Evolutionary conservation across 208 protist genomes (phyloP).

Genomic region (Leishmania tarentolae): DNA sequence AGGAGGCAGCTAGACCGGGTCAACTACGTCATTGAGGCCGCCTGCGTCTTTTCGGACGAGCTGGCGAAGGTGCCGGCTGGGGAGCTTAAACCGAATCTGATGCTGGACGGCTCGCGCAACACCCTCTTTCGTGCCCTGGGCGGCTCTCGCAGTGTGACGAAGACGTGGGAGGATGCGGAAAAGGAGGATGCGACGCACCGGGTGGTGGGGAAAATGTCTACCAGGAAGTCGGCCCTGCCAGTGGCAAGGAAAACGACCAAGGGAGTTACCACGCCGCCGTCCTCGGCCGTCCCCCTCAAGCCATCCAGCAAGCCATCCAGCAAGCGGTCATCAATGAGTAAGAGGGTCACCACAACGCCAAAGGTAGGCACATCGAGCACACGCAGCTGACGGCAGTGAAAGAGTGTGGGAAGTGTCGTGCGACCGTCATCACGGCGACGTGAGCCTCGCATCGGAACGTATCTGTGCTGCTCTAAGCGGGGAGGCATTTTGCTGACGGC

Average conservation of each 20-base stretch:
- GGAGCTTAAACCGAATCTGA: conserved; percentile 71
- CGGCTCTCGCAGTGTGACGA: conserved; percentile 34
- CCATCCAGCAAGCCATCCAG: neutral
- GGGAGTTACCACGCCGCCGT: neutral
- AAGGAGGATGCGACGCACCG: conserved; percentile 31
- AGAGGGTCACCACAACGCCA: neutral
- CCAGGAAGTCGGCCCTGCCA: neutral
- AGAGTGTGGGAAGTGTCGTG: neutral
- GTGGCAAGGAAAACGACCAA: neutral
- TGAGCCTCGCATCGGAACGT: neutral
- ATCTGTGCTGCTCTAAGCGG: neutral
- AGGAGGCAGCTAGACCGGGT: conserved; percentile 38
- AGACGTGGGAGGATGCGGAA: conserved; percentile 24
- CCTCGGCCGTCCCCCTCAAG: neutral
- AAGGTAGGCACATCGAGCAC: neutral
- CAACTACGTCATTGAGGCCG: conserved; percentile 57
- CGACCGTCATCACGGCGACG: neutral
- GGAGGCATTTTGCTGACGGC: neutral
- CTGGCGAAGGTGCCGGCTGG: conserved; percentile 59
- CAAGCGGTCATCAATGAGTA: neutral
- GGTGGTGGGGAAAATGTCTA: conserved; percentile 22
- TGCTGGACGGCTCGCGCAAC: conserved; percentile 61
- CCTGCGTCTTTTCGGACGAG: conserved; percentile 70
- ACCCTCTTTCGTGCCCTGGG: conserved; percentile 38
- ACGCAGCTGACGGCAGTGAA: neutral